Percentiles rank a stretch among this genome's conserved stretches.
Evolutionary conservation across 2,329 filamentous ascomycete genomes (phyloP).

Genomic region (Clonostachys sp.): DNA sequence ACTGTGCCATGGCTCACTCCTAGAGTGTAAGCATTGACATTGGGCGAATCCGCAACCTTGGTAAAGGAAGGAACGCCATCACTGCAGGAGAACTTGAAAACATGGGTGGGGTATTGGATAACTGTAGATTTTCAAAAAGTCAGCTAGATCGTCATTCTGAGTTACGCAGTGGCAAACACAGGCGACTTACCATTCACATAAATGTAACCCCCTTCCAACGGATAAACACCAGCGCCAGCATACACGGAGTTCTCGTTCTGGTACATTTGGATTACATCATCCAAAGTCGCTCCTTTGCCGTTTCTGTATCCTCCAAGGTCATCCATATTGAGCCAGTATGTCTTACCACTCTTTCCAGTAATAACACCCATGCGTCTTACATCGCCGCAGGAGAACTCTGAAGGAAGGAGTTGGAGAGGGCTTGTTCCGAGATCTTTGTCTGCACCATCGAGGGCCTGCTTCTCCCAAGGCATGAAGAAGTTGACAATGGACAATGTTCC

Average conservation of each 20-base stretch:
- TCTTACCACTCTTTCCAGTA: slow-evolving; percentile 45
- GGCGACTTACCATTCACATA: slow-evolving; percentile 28
- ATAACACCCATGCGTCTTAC: slow-evolving; percentile 42
- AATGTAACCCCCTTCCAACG: slow-evolving; percentile 41
- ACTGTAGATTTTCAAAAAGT: slow-evolving; percentile 16
- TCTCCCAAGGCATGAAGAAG: slow-evolving; percentile 52
- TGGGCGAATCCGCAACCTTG: slow-evolving; percentile 43
- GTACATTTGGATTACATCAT: slow-evolving; percentile 38
- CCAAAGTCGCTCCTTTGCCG: slow-evolving; percentile 20
- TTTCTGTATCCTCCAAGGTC: slow-evolving; percentile 33
- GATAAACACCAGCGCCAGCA: slow-evolving; percentile 40
- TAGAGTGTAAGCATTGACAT: slow-evolving; percentile 45
- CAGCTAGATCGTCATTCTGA: too few species aligned
- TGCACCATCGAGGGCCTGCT: slow-evolving; percentile 40
- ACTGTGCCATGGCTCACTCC: slow-evolving; percentile 53
- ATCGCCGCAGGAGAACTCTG: slow-evolving; percentile 34
- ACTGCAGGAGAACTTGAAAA: slow-evolving; percentile 53
- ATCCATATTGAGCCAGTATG: slow-evolving; percentile 36
- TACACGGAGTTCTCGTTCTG: slow-evolving; percentile 39
- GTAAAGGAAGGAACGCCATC: slow-evolving; percentile 46
- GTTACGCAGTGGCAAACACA: too few species aligned
- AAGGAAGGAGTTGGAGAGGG: slow-evolving; percentile 34
- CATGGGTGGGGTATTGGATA: slow-evolving; percentile 47
- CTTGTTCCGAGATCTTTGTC: slow-evolving; percentile 45
- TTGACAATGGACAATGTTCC: slow-evolving; percentile 40